phyloP scores from a whole-genome alignment of 768 basidiomycete genomes.

The Suillus americanus region DNA sequence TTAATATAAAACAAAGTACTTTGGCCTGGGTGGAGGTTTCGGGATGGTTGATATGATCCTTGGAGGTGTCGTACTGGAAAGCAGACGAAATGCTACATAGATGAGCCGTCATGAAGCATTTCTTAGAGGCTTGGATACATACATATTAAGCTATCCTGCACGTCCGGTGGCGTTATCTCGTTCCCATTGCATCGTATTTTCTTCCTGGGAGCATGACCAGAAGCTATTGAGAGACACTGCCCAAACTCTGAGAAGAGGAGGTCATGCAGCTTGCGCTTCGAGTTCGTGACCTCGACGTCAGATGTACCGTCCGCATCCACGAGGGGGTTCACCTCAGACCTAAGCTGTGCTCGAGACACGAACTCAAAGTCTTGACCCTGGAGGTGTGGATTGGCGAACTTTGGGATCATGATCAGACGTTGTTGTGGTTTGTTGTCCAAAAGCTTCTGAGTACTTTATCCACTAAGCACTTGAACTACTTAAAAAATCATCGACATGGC shows the following conservation, averaged over 20 bases:
- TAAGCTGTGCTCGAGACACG: conserved; percentile 37
- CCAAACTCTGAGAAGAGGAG: conserved; percentile 24
- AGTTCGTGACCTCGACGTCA: conserved; percentile 5
- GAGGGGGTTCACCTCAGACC: conserved; percentile 12
- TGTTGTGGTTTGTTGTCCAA: conserved; percentile 20
- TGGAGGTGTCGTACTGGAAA: conserved; percentile 37
- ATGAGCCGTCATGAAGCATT: background rate
- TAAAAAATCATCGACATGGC: conserved; percentile 4
- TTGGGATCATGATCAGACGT: conserved; percentile 30
- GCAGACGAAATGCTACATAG: conserved; percentile 46
- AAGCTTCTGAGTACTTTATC: background rate
- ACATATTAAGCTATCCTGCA: conserved; percentile 2
- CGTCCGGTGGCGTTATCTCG: background rate
- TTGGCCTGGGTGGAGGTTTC: conserved; percentile 39
- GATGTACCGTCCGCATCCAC: conserved; percentile 9
- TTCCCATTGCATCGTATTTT: conserved; percentile 9
- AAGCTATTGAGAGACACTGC: conserved; percentile 8
- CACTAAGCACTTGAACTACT: background rate
- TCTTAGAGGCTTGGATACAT: background rate
- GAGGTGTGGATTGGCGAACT: conserved; percentile 49
- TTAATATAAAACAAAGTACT: conserved; percentile 30
- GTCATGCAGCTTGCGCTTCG: conserved; percentile 22
- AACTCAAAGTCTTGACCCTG: conserved; percentile 30
- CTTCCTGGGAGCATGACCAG: background rate
- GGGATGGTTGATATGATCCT: conserved; percentile 43